Evolutionary conservation across 306 rosid genomes (phyloP), one percentile per base, ranked within the genome.

Genomic region (Inga laurina): DNA sequence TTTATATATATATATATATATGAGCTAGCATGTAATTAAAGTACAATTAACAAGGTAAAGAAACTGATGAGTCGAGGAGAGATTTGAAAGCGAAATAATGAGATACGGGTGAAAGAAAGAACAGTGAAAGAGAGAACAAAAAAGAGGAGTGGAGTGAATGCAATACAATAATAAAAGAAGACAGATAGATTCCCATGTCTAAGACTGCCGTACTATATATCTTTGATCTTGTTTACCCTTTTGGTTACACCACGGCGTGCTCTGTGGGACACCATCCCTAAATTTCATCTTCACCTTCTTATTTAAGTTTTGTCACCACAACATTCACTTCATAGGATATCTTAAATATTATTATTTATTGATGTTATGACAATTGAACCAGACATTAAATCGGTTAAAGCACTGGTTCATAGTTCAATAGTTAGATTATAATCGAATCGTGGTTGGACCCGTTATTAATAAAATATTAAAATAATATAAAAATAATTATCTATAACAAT

Each of bases 161-260:
- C 34, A 44, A n/a, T 14, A 11, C 5, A 15, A 15, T 8, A 10
- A 19, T 22, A 19, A 71, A 54, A 79, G 77, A 79, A 67, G 39
- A 44, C 37, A 79, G 13, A 77, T 65, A 75, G 39, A 48, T 80
- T 84, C 69, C 71, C 61, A 10, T 16, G 43, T 71, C 35, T 43
- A 10, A 56, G 52, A 70, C 19, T 70, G 54, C 39, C 59, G 39
- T 71, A 71, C 59, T 43, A 71, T 24, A 8, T 7, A 52, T 62
- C 56, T 80, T 84, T 84, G 78, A 76, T 80, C 71, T 80, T 80
- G 82, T 83, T 71, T 61, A 69, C 66, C 51, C 84, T 84, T 84
- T 85, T 69, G 75, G 34, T 52, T 70, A 69, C 81, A 81, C 75
- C 43, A n/a, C 45, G 62, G 62, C 51, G 65, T 59, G 72, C 68